phyloP scores from a whole-genome alignment of 2,329 filamentous ascomycete species.

The Fusarium stilboides region DNA sequence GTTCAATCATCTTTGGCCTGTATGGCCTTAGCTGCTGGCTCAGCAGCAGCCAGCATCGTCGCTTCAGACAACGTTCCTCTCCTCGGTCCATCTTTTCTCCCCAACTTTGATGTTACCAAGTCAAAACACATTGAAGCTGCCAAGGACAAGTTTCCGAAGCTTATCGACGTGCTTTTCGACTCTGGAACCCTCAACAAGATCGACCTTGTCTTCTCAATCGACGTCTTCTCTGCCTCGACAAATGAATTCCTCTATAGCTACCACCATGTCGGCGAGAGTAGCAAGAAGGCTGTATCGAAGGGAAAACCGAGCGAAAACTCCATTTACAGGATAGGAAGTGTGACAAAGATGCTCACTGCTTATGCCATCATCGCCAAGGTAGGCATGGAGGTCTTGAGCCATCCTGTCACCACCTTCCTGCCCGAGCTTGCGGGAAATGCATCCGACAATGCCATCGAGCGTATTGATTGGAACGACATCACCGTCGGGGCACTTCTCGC shows the following conservation, averaged over 20 bases:
- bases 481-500: conserved; percentile 40
- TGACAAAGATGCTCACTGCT: conserved; percentile 35
- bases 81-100: conserved; percentile 41
- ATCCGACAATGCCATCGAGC: neutral
- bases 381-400: conserved; percentile 33
- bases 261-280: conserved; percentile 36
- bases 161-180: conserved; percentile 29
- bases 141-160: conserved; percentile 22
- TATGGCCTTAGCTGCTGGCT: neutral
- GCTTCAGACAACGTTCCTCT: conserved; percentile 40
- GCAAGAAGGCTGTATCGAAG: conserved; percentile 32
- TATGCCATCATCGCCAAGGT: conserved; percentile 38
- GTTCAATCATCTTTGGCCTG: neutral
- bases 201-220: conserved; percentile 40
- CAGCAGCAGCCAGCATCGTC: conserved; percentile 15
- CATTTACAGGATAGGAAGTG: conserved; percentile 30
- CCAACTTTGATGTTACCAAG: conserved; percentile 41
- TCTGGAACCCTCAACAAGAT: conserved; percentile 26
- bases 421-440: conserved; percentile 40
- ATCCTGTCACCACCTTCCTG: conserved; percentile 37
- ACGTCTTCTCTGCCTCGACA: conserved; percentile 48
- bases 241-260: conserved; percentile 48
- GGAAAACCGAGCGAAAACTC: conserved; percentile 38
- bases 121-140: conserved; percentile 19
- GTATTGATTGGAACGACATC: conserved; percentile 37